Evolutionary conservation across 164 flowering plant genomes (phyloP), one percentile per base, ranked within the genome.

Genomic region (Tetrastigma voinierianum): DNA sequence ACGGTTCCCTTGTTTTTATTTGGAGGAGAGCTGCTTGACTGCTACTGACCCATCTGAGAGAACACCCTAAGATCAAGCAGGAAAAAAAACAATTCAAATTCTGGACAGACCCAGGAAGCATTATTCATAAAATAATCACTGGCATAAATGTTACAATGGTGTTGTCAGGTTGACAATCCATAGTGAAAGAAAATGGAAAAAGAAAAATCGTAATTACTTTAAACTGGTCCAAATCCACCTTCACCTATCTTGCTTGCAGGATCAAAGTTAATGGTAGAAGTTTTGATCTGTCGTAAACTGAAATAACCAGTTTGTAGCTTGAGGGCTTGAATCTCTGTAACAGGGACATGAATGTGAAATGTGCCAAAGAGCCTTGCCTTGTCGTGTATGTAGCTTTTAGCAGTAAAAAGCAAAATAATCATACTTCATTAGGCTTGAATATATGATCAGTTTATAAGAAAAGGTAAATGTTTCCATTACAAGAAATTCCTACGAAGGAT

Each of bases 211-310:
- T 15, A 21, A 43, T 57, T 77, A 90, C 97, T 92, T 87, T 90
- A 87, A 46, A 90, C 97, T 3, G 94, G 83, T 46, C 97, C 97
- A 76, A 90, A 88, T 17, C 97, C 94, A 25, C 97, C 94, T 85
- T 90, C 94, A 2, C 97, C 97, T 49, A 90, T 83, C 79, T 90
- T 90, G 73, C 88, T 84, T 62, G 70, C 82, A 65, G 86, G 80
- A 56, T 87, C 89, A 67, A 90, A 90, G 76, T 89, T 86, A 18
- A 66, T 68, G 3, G 97, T 90, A 51, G 97, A 92, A 72, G 85
- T 76, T 81, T 83, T 90, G 21, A 90, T 86, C 64, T 90, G 89
- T 71, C 78, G 77, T 67, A 90, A 79, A 46, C 78, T 80, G 76
- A 88, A 90, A 69, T 78, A 78, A 40, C 87, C 88, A 2, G 90